Evolutionary conservation across 345 rosid genomes (phyloP).

Genomic region (Dipteronia dyeriana): DNA sequence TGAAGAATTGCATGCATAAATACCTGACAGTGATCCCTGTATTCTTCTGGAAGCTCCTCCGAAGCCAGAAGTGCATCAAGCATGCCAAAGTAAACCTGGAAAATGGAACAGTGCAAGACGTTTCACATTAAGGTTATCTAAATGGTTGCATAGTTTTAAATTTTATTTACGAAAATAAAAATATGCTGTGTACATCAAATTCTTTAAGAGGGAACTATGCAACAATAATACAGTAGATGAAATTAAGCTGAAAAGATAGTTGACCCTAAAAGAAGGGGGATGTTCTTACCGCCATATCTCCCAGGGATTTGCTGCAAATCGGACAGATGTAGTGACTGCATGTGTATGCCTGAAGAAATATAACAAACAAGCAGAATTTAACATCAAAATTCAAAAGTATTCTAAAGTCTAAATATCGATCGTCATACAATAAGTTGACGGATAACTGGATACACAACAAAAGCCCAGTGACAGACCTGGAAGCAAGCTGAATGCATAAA

Average conservation of each 20-base stretch:
- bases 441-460: background rate
- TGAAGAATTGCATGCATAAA: background rate
- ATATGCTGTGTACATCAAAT: background rate
- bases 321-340: conserved; percentile 67
- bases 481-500: conserved; percentile 68
- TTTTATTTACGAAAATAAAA: background rate
- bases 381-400: conserved; percentile 2
- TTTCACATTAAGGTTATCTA: background rate
- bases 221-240: background rate
- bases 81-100: conserved; percentile 65
- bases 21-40: conserved; percentile 59
- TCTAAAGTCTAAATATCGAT: background rate
- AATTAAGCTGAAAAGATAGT: background rate
- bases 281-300: conserved; percentile 63
- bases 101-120: background rate
- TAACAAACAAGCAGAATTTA: conserved; percentile 13
- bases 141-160: background rate
- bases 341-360: conserved; percentile 51
- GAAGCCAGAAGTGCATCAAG: conserved; percentile 61
- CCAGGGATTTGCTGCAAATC: conserved; percentile 65
- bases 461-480: conserved; percentile 42
- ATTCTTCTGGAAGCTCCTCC: conserved; percentile 64
- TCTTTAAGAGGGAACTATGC: background rate
- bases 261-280: background rate
- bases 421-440: background rate